Evolutionary conservation across 2,329 filamentous ascomycete species (phyloP).

Genomic region (Orbilia javanica): DNA sequence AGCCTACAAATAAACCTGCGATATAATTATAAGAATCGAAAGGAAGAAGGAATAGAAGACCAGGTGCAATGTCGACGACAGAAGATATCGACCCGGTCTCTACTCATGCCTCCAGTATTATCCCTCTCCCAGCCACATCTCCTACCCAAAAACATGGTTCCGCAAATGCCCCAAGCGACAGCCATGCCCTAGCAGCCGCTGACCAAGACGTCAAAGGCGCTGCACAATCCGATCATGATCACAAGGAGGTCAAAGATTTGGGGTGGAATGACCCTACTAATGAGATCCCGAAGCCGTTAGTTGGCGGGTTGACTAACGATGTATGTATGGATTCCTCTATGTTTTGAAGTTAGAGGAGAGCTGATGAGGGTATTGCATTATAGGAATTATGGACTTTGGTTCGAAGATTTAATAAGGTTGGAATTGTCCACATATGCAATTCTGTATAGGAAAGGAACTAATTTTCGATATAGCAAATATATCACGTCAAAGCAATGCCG

Average conservation of each 20-base stretch:
- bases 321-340: background rate
- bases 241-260: constrained; percentile 68
- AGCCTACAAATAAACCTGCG: background rate
- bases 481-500: constrained; percentile 76
- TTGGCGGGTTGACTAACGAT: constrained; percentile 73
- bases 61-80: constrained; percentile 29
- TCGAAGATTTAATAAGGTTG: constrained; percentile 75
- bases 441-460: background rate
- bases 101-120: constrained; percentile 57
- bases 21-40: too few species aligned
- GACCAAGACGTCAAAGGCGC: constrained; percentile 64
- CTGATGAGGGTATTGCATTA: background rate
- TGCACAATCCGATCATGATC: constrained; percentile 66
- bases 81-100: constrained; percentile 52
- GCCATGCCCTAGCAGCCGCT: constrained; percentile 65
- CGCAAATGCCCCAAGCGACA: constrained; percentile 64
- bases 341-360: background rate
- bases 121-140: constrained; percentile 55
- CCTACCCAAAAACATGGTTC: constrained; percentile 46
- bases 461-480: constrained; percentile 72
- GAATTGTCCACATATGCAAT: background rate
- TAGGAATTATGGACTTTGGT: constrained; percentile 75
- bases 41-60: background rate
- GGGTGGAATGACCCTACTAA: constrained; percentile 71
- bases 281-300: constrained; percentile 70